Evolutionary conservation across 2,329 filamentous ascomycete genomes (phyloP), one percentile per base, ranked within the genome.

Genomic region (Endothia cerciana): DNA sequence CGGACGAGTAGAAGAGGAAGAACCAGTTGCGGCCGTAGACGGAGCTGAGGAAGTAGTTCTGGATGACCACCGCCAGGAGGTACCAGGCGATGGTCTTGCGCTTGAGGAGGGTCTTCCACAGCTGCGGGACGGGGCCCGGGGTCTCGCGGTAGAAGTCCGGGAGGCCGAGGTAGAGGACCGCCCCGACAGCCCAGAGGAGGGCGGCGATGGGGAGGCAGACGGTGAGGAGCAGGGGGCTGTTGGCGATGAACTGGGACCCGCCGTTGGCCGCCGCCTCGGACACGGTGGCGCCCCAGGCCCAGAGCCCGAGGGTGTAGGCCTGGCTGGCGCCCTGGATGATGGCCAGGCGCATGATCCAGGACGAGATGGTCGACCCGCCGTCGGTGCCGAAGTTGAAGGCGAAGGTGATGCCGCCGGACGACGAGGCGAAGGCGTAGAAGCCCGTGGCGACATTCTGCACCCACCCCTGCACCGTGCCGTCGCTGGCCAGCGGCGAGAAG

Each of bases 31-130:
- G 83, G 51, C 88, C 88, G 71, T 89, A 90, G 1, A 85, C 87
- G 0, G 88, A 83, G 30, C 85, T 86, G 36, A 90, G 81, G 77
- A 87, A 90, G 80, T 88, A 89, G 75, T 90, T 90, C 72, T 90
- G 87, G 40, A 90, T 76, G 65, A 89, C 78, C 51, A 90, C 85
- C 3, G 85, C 83, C 65, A 87, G 76, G 74, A 89, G 86, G 77
- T 89, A 90, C 88, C 88, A 90, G 15, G 88, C 78, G 55, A 90
- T 83, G 67, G 90, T 86, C 76, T 89, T 89, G 66, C 88, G 84
- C 57, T 87, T 81, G 68, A 84, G 79, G 8, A 90, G 79, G 2
- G 86, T 85, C 62, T 79, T 81, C 76, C 90, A 90, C 79, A 91
- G 90, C 22, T 85, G 86, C 0, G 88, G 88, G 1, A 90, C 84